A percentile compares a stretch with the other conserved stretches of the same genome.
Conservation (phyloP, 495 filamentous ascomycete genomes). For the Penicillium arizonense region DNA sequence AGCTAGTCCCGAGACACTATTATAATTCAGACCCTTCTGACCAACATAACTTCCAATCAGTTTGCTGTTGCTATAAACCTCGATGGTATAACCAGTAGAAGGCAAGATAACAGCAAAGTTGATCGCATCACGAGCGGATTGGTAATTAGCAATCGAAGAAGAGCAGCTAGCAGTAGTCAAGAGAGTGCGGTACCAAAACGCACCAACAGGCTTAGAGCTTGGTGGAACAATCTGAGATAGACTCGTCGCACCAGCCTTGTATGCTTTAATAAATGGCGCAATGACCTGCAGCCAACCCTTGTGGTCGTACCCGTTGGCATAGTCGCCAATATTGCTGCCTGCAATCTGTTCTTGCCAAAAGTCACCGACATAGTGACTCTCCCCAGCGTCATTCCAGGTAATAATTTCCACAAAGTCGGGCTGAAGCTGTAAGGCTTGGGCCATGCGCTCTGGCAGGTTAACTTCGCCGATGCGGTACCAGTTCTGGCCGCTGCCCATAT, state of each 20-base stretch:
- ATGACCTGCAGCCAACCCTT: conserved; percentile 32
- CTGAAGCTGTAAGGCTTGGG: conserved; percentile 19
- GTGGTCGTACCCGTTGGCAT: conserved; percentile 28
- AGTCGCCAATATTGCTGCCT: conserved; percentile 11
- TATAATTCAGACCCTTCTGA: conserved; percentile 8
- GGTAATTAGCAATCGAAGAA: conserved; percentile 2
- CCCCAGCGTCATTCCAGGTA: conserved; percentile 43
- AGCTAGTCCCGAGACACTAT: background rate
- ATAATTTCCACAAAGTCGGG: conserved; percentile 30
- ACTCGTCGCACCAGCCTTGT: conserved; percentile 22
- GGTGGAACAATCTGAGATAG: conserved; percentile 2
- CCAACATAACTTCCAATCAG: conserved; percentile 2
- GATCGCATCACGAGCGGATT: conserved; percentile 1
- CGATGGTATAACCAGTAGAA: conserved; percentile 3
- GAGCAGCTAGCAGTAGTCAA: conserved; percentile 6
- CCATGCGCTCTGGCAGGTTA: conserved; percentile 32
- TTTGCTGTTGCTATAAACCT: conserved; percentile 8
- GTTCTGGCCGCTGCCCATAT: conserved; percentile 26
- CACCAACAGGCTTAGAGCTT: conserved; percentile 15
- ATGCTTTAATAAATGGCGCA: conserved; percentile 33
- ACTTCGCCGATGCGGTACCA: conserved; percentile 44
- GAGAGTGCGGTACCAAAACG: conserved; percentile 12
- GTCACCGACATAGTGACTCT: conserved; percentile 47
- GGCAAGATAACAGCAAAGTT: conserved; percentile 14
- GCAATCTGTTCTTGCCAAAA: conserved; percentile 16